Conservation (phyloP, 2,329 filamentous ascomycete genomes). For the Arthrobotrys sphaeroides region DNA sequence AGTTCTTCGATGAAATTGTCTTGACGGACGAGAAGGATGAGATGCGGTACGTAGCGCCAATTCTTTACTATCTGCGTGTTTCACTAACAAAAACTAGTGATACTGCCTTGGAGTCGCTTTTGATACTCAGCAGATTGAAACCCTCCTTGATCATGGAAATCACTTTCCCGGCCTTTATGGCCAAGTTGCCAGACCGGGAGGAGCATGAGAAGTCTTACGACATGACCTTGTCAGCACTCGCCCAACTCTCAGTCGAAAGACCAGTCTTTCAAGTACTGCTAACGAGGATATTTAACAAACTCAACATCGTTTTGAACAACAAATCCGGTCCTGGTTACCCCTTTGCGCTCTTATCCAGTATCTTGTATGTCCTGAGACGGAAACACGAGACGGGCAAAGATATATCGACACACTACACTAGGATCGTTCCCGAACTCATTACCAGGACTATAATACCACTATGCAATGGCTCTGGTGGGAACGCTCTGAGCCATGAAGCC, state of each 20-base stretch:
- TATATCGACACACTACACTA: conserved; percentile 64
- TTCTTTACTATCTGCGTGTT: conserved; percentile 63
- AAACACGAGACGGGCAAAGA: conserved; percentile 63
- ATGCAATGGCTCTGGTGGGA: conserved; percentile 61
- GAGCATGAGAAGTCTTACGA: conserved; percentile 65
- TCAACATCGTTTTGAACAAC: conserved; percentile 66
- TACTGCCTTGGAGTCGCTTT: conserved; percentile 69
- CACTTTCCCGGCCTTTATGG: conserved; percentile 73
- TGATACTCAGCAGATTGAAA: conserved; percentile 71
- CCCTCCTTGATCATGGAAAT: conserved; percentile 72
- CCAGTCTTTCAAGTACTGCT: conserved; percentile 73
- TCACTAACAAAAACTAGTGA: conserved; percentile 63
- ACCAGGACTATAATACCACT: conserved; percentile 58
- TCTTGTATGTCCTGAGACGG: conserved; percentile 70
- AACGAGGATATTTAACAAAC: conserved; percentile 71
- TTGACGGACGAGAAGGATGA: conserved; percentile 67
- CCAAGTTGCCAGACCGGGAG: conserved; percentile 70
- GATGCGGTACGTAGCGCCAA: conserved; percentile 42
- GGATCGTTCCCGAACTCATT: conserved; percentile 63
- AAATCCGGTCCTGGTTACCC: conserved; percentile 65
- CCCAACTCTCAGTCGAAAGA: conserved; percentile 71
- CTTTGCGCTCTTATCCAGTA: conserved; percentile 69
- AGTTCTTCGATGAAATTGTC: conserved; percentile 70
- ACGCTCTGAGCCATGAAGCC: conserved; percentile 64
- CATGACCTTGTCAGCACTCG: conserved; percentile 71